Evolutionary conservation across 2,329 filamentous ascomycete genomes (phyloP), one percentile per base, ranked within the genome.

Genomic region (Fusarium luffae): DNA sequence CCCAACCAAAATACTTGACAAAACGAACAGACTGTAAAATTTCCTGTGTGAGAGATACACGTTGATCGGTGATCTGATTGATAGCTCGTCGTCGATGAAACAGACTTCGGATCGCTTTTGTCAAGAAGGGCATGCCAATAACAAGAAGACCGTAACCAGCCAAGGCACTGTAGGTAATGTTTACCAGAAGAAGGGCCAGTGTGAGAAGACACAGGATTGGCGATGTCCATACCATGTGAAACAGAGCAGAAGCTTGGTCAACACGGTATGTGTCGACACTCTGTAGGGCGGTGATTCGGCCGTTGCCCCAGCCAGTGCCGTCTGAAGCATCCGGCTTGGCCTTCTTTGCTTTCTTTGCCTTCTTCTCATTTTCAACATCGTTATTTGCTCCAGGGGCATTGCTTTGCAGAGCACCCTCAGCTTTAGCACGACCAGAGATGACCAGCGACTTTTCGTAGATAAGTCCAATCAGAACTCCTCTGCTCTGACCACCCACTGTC

Each of bases 1-100:
- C 95, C 95, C 95, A 98, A 10, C 94, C 94, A 77, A 98, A 98
- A 79, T 89, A 98, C 79, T 98, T 98, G 81, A 98, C 95, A 76
- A 98, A 98, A 27, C 94, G 89, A 25, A 98, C 94, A 0, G 93
- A 93, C 72, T 94, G 91, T 16, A 98, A 77, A 54, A 98, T 97
- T 77, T 98, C 95, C 77, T 98, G 94, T 0, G 94, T 98, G 34
- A 98, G 83, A 54, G 92, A 92, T 10, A 98, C 94, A 68, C 95
- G 89, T 80, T 97, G 92, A 77, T 98, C 95, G 3, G 95, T 98
- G 64, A 98, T 88, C 75, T 94, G 94, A 85, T 98, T 98, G 83
- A 98, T 98, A 30, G 80, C 84, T 73, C 88, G 89, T 75, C 96
- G 89, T 54, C 93, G 89, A 18, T 82, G 82, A 79, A 98, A 93